A percentile compares a stretch with the other conserved stretches of the same genome.
Evolutionary conservation across 2,329 filamentous ascomycete genomes (phyloP).

Genomic region (Nigrospora sphaerica): DNA sequence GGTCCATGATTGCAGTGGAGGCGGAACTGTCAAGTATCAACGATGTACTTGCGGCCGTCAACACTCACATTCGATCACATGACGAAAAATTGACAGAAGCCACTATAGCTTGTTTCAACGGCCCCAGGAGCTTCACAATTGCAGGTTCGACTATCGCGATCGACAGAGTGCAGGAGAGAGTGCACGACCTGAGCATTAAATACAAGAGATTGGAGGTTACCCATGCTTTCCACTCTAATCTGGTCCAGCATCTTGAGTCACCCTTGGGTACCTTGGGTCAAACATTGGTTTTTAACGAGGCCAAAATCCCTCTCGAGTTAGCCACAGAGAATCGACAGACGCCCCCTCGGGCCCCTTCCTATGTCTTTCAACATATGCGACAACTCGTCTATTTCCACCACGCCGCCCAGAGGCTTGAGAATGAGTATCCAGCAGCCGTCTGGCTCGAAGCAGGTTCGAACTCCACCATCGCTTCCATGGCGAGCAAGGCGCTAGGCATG

Average conservation of each 20-base stretch:
- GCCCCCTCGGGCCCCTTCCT: constrained; percentile 3
- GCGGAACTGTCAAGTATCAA: constrained; percentile 17
- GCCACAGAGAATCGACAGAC: constrained; percentile 7
- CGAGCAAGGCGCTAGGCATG: constrained; percentile 15
- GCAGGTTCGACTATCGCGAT: constrained; percentile 19
- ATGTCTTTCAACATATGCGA: constrained; percentile 21
- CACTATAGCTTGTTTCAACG: constrained; percentile 3
- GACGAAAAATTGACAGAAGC: too few species aligned
- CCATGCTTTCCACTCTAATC: constrained; percentile 19
- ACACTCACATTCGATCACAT: too few species aligned
- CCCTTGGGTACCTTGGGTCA: constrained; percentile 8
- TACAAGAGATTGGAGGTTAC: constrained; percentile 15
- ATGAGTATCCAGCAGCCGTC: constrained; percentile 10
- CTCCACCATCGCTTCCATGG: constrained; percentile 25
- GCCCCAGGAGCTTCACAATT: constrained; percentile 19
- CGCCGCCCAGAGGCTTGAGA: constrained; percentile 17
- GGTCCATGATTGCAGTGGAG: constrained; percentile 31
- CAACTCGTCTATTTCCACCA: constrained; percentile 25
- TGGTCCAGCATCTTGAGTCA: constrained; percentile 16
- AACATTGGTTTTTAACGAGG: constrained; percentile 10
- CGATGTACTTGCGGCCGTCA: constrained; percentile 12
- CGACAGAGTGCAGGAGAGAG: constrained; percentile 9
- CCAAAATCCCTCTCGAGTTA: constrained; percentile 15
- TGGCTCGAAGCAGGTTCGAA: constrained; percentile 26
- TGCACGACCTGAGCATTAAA: background rate